Conservation (phyloP, 2,329 filamentous ascomycete species). For the Fusarium compactum region DNA sequence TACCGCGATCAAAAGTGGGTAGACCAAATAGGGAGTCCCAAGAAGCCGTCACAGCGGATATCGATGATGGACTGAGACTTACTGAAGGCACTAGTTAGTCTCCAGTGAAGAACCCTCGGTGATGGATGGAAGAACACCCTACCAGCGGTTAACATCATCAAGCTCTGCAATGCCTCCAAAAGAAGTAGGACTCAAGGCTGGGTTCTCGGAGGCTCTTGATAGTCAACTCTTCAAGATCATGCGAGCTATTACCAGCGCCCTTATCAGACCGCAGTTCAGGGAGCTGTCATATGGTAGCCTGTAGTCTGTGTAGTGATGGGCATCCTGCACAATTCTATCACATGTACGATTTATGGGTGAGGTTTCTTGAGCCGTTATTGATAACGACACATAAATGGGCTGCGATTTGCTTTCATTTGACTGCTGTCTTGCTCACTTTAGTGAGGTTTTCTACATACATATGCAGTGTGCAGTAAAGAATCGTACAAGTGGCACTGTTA, state of each 20-base stretch:
- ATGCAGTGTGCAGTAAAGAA: background rate
- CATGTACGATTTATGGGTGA: background rate
- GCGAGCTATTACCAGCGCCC: too few species aligned
- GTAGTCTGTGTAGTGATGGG: too few species aligned
- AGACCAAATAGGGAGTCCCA: background rate
- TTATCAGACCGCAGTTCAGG: too few species aligned
- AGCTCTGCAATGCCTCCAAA: background rate
- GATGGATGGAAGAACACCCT: background rate
- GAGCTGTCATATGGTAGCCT: too few species aligned
- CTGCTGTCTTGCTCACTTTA: background rate
- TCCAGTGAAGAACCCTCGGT: background rate
- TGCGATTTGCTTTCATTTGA: background rate
- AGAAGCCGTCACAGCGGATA: background rate
- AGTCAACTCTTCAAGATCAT: too few species aligned
- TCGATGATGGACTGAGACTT: background rate
- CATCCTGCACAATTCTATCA: background rate
- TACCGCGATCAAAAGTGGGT: background rate
- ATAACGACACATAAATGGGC: background rate
- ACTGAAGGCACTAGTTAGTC: accelerated
- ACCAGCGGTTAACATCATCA: background rate
- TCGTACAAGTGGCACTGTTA: accelerated
- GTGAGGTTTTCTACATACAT: accelerated
- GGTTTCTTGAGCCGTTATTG: background rate
- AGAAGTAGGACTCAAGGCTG: accelerated
- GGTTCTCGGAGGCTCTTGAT: accelerated